A percentile compares a stretch with the other conserved stretches of the same genome.
Conservation (phyloP, 2,329 filamentous ascomycete genomes). For the Phoma sp. region DNA sequence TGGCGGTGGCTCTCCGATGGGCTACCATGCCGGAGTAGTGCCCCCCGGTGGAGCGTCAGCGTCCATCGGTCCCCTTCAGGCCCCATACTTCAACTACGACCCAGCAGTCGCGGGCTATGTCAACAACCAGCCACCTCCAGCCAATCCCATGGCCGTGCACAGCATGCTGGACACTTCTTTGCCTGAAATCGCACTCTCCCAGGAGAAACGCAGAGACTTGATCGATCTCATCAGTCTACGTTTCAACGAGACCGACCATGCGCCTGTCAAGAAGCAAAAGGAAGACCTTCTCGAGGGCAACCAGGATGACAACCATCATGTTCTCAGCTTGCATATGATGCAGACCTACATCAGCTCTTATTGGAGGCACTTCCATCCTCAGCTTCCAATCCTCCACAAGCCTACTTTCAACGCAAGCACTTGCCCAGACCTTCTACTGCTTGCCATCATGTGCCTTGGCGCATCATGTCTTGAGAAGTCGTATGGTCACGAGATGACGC, state of each 20-base stretch:
- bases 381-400: constrained; percentile 92
- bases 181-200: constrained; percentile 81
- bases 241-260: constrained; percentile 81
- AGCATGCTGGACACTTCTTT: constrained; percentile 82
- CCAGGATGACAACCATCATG: constrained; percentile 66
- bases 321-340: constrained; percentile 91
- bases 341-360: constrained; percentile 88
- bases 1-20: constrained; percentile 48
- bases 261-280: constrained; percentile 76
- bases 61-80: constrained; percentile 55
- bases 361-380: constrained; percentile 93
- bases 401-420: constrained; percentile 90
- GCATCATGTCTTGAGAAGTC: constrained; percentile 87
- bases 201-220: constrained; percentile 84
- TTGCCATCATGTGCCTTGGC: constrained; percentile 91
- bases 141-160: constrained; percentile 89
- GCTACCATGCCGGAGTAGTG: constrained; percentile 39
- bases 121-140: constrained; percentile 60
- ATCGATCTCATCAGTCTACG: constrained; percentile 81
- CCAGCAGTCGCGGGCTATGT: constrained; percentile 58
- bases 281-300: constrained; percentile 82
- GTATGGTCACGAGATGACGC: constrained; percentile 75
- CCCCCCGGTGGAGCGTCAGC: constrained; percentile 51
- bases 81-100: constrained; percentile 60
- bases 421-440: constrained; percentile 81